Percentiles rank a stretch among this genome's conserved stretches.
These are phyloP conservation scores for Endogone sp. DNA, from an alignment of 192 early-diverging fungal species.

Conservation along the genomic window DNA sequence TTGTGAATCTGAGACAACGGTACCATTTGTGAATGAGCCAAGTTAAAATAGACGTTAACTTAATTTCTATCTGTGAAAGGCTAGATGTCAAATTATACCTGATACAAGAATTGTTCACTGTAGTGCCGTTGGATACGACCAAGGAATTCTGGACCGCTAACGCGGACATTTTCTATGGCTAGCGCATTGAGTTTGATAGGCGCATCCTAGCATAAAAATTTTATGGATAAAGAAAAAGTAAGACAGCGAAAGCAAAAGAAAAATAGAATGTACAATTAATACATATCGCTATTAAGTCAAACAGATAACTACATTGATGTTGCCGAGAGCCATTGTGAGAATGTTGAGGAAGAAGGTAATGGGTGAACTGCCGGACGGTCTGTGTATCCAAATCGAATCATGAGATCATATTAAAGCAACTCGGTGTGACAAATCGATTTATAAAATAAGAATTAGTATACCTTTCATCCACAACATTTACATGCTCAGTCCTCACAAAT, in stretches of 20 bases:
- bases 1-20: constrained; percentile 49
- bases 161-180: constrained; percentile 83
- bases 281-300: neutral
- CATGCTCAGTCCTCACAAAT: constrained; percentile 78
- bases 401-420: constrained; percentile 6
- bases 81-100: constrained; percentile 19
- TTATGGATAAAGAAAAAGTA: too few relatives aligned
- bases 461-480: constrained; percentile 58
- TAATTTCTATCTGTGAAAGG: neutral
- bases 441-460: constrained; percentile 17
- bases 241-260: neutral
- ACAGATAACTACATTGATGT: constrained; percentile 96
- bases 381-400: constrained; percentile 12
- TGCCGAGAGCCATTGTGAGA: constrained; percentile 97
- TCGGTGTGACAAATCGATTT: too few relatives aligned
- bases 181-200: constrained; percentile 88
- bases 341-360: constrained; percentile 73
- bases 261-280: constrained; percentile 10
- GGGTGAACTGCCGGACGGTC: constrained; percentile 38
- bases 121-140: constrained; percentile 86
- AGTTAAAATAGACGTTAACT: constrained; percentile 7
- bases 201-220: constrained; percentile 61
- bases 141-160: constrained; percentile 66
- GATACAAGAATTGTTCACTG: constrained; percentile 84
- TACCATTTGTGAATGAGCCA: constrained; percentile 11